These are phyloP conservation scores for Theileria equi DNA, from an alignment of 169 alveolate species.

Conservation along the genomic window DNA sequence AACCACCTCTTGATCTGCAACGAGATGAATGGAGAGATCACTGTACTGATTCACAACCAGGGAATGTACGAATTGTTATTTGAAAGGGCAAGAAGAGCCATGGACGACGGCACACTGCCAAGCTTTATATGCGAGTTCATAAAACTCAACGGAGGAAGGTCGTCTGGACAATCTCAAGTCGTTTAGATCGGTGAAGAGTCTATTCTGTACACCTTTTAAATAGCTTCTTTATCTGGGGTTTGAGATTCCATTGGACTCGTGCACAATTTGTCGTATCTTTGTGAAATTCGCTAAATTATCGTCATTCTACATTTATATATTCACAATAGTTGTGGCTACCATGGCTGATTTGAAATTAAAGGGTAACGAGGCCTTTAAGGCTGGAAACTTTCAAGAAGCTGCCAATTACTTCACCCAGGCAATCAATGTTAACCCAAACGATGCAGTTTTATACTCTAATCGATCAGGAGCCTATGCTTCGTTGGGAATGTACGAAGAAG, in stretches of 20 bases:
- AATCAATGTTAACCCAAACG: constrained; percentile 85
- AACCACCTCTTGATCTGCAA: constrained; percentile 66
- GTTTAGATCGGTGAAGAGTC: background rate
- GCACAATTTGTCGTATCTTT: background rate
- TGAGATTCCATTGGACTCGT: background rate
- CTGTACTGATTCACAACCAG: constrained; percentile 51
- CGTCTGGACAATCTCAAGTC: background rate
- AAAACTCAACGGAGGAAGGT: background rate
- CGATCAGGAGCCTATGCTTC: constrained; percentile 91
- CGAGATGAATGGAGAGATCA: constrained; percentile 58
- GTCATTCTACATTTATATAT: background rate
- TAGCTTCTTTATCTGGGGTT: constrained; percentile 8
- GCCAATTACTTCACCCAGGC: constrained; percentile 88
- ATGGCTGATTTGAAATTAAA: constrained; percentile 84
- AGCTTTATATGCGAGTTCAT: constrained; percentile 13
- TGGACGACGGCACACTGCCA: constrained; percentile 14
- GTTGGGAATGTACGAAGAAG: constrained; percentile 82
- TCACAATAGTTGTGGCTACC: constrained; percentile 48
- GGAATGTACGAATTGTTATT: constrained; percentile 55
- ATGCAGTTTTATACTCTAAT: constrained; percentile 91
- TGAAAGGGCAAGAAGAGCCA: constrained; percentile 45
- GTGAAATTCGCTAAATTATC: background rate
- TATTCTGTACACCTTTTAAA: background rate
- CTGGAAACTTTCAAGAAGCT: constrained; percentile 87
- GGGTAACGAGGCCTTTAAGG: constrained; percentile 91